Evolutionary conservation across 208 protist species (phyloP).

Genomic region (Leishmania martiniquensis): DNA sequence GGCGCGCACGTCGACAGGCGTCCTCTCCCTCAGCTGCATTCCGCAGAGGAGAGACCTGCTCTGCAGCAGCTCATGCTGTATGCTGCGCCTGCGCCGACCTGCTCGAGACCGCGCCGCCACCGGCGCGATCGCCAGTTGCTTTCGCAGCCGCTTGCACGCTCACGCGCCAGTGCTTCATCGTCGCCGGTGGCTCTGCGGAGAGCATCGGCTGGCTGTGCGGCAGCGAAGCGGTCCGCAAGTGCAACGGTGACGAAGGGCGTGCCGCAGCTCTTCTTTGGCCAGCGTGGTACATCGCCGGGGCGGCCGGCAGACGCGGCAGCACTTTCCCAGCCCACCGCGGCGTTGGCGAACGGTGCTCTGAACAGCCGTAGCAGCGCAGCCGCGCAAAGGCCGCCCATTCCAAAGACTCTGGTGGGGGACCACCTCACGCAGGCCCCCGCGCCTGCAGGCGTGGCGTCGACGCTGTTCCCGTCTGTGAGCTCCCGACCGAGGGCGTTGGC

Average conservation of each 20-base stretch:
- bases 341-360: background rate
- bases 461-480: background rate
- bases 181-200: background rate
- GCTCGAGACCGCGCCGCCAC: background rate
- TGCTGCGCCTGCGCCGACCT: background rate
- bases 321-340: background rate
- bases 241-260: conserved; percentile 21
- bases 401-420: background rate
- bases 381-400: background rate
- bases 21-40: background rate
- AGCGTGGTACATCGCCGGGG: conserved; percentile 11
- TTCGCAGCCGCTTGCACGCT: background rate
- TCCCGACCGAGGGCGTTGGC: background rate
- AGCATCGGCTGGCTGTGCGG: background rate
- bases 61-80: background rate
- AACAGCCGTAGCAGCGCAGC: background rate
- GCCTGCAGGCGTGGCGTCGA: background rate
- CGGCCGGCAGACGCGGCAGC: background rate
- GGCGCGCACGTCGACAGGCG: background rate
- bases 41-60: background rate
- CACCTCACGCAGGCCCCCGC: background rate
- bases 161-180: background rate
- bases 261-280: conserved; percentile 29
- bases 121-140: background rate
- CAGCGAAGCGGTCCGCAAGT: background rate